These are phyloP conservation scores for Euphrasia arctica DNA, from an alignment of 305 asterid species.

Conservation along the genomic window DNA sequence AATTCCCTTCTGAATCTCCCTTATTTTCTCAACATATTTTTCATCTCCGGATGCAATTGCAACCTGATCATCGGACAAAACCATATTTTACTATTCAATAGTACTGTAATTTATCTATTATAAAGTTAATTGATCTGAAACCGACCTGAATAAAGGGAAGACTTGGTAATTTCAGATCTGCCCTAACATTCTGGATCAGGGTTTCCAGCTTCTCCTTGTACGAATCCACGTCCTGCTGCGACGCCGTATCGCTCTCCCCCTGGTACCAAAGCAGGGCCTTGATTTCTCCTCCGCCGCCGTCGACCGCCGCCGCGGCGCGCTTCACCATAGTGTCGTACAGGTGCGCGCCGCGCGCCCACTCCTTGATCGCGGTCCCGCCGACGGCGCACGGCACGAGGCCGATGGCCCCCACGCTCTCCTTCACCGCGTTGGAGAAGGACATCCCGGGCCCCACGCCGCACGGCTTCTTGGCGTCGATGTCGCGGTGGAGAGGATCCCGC, in stretches of 20 bases:
- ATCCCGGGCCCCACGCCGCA: slow-evolving; percentile 94
- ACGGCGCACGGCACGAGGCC: slow-evolving; percentile 92
- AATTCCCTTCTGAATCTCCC: slow-evolving; percentile 61
- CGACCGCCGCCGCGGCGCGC: slow-evolving; percentile 52
- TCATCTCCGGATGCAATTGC: slow-evolving; percentile 68
- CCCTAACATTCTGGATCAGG: slow-evolving; percentile 49
- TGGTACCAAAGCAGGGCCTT: slow-evolving; percentile 88
- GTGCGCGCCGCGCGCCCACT: slow-evolving; percentile 76
- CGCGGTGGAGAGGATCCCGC: slow-evolving; percentile 74
- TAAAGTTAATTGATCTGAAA: too few relatives aligned
- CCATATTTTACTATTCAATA: too few relatives aligned
- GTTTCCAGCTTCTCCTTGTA: slow-evolving; percentile 58
- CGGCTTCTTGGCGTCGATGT: slow-evolving; percentile 70
- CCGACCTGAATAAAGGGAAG: slow-evolving; percentile 61
- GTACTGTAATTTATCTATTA: too few relatives aligned
- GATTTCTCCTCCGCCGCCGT: slow-evolving; percentile 50
- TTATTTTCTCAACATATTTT: slow-evolving; percentile 43
- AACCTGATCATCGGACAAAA: slow-evolving; percentile 36
- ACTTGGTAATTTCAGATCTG: slow-evolving; percentile 51
- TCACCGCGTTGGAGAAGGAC: slow-evolving; percentile 74
- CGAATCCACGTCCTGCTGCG: slow-evolving; percentile 48
- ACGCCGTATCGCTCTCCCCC: slow-evolving; percentile 83
- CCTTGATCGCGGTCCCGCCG: slow-evolving; percentile 85
- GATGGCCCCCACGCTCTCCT: slow-evolving; percentile 42
- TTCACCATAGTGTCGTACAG: slow-evolving; percentile 68